Base-by-base conservation (phyloP, 768 basidiomycete species). In the Pholiota microspora region DNA sequence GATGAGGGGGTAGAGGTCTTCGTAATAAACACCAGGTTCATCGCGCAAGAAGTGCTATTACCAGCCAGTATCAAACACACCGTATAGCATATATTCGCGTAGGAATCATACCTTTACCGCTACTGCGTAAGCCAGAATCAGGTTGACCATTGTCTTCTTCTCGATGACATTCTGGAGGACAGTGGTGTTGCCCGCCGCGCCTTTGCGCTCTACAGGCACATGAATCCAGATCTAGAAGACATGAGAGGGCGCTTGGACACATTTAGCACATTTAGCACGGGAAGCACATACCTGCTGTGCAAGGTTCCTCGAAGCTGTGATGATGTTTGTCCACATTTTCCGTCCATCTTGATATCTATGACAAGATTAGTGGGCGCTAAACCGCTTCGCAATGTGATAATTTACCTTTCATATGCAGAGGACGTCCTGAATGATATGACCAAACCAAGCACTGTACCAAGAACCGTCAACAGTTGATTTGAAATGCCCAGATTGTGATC, bases 381-480 rank as follows among this genome's bases (percentile, higher is more conserved):
- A 18, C 45, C 12, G 31, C n/a, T n/a, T n/a, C 21, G 34, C 21
- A 32, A 21, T 15, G 28, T 25, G 16, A 25, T 12, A 2, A 29
- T 42, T 25, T 60, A 83, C 77, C 84, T 73, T 50, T 86, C 83
- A 64, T 86, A 86, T 3, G 87, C 86, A 21, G 83, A 85, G 7
- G 84, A 85, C 6, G 86, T 88, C 55, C 88, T 73, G 74, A 89
- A 90, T 0, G 84, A 85, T 46, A 90, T 82, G 51, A 85, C 83
- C 64, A 85, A 71, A 80, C 79, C 85, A 69, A 88, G 81, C 38
- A 88, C 84, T n/a, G 84, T 87, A 80, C 88, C 88, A 35, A 90
- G 73, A 8, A 89, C 87, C 5, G 85, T 84, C 53, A 90, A 72
- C 58, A 86, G 74, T 35, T 71, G 69, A 52, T 72, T 82, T 12